phyloP scores from a whole-genome alignment of 345 rosid species.

The Syzygium oleosum region DNA sequence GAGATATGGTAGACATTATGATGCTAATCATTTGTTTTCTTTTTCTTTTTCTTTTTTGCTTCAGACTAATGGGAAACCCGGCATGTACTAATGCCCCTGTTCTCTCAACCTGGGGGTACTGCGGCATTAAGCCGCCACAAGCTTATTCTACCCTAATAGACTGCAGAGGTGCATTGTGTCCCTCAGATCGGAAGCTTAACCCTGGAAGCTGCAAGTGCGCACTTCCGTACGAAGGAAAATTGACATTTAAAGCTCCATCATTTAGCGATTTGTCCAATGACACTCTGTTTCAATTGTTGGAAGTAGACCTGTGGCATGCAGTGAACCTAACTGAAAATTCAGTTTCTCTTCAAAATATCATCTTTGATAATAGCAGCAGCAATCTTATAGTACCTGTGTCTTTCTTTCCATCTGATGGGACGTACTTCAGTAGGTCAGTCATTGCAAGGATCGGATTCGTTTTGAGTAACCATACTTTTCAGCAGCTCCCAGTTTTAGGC shows the following conservation, averaged over 20 bases:
- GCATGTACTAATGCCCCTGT: slow-evolving; percentile 51
- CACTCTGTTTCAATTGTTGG: slow-evolving; percentile 56
- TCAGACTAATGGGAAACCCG: slow-evolving; percentile 83
- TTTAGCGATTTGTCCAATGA: slow-evolving; percentile 60
- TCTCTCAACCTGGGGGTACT: background rate
- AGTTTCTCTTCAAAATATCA: slow-evolving; percentile 69
- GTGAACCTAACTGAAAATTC: slow-evolving; percentile 69
- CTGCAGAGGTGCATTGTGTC: slow-evolving; percentile 58
- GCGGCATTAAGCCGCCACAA: rapidly evolving
- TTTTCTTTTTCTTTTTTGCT: background rate
- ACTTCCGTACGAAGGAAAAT: slow-evolving; percentile 73
- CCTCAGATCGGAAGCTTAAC: slow-evolving; percentile 58
- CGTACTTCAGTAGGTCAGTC: slow-evolving; percentile 54
- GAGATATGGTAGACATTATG: background rate
- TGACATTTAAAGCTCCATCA: slow-evolving; percentile 67
- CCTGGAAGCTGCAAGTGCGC: slow-evolving; percentile 93
- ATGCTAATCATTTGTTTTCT: background rate
- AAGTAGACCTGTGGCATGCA: slow-evolving; percentile 65
- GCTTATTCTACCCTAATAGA: slow-evolving; percentile 65
- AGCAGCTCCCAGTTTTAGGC: slow-evolving; percentile 70
- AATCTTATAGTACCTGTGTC: slow-evolving; percentile 75
- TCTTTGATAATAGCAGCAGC: slow-evolving; percentile 67
- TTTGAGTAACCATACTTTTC: slow-evolving; percentile 70
- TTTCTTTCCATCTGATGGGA: slow-evolving; percentile 62
- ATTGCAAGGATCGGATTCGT: slow-evolving; percentile 67